Evolutionary conservation across 768 basidiomycete species (phyloP).

Genomic region (Calocybe gangraenosa): DNA sequence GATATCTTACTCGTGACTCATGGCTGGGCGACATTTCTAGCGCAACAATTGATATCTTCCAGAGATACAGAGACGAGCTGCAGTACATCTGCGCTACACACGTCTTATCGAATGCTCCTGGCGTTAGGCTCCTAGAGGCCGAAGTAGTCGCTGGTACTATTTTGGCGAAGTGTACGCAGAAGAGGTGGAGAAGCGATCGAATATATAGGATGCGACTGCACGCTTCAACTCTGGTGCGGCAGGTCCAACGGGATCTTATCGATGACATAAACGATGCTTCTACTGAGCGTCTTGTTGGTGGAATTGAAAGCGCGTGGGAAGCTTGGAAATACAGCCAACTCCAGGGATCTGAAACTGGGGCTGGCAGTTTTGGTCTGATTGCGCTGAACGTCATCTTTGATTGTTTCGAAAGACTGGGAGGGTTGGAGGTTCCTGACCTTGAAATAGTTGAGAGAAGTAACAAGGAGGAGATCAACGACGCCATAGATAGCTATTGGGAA

Average conservation of each 20-base stretch:
- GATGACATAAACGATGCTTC: slow-evolving; percentile 23
- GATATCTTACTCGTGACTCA: slow-evolving; percentile 21
- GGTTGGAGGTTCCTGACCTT: neutral
- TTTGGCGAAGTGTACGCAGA: slow-evolving; percentile 62
- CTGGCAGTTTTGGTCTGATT: slow-evolving; percentile 66
- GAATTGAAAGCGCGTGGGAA: slow-evolving; percentile 54
- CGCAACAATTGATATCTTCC: slow-evolving; percentile 38
- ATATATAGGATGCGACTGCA: slow-evolving; percentile 63
- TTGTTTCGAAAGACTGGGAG: slow-evolving; percentile 37
- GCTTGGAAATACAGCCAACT: slow-evolving; percentile 58
- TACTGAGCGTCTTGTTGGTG: slow-evolving; percentile 27
- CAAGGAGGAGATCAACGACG: too few species aligned
- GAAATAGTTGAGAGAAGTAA: too few species aligned
- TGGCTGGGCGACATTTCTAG: slow-evolving; percentile 21
- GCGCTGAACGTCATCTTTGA: slow-evolving; percentile 58
- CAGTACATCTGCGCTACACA: slow-evolving; percentile 68
- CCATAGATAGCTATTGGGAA: too few species aligned
- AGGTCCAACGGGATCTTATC: slow-evolving; percentile 39
- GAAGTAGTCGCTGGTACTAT: slow-evolving; percentile 77
- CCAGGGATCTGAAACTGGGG: slow-evolving; percentile 39
- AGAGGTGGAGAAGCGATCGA: slow-evolving; percentile 54
- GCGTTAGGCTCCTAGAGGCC: slow-evolving; percentile 58
- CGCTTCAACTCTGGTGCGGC: slow-evolving; percentile 43
- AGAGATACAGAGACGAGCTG: slow-evolving; percentile 59
- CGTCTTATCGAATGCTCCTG: slow-evolving; percentile 54